These are phyloP conservation scores for Lachnellula suecica DNA, from an alignment of 2,329 filamentous ascomycete species.

Conservation along the genomic window DNA sequence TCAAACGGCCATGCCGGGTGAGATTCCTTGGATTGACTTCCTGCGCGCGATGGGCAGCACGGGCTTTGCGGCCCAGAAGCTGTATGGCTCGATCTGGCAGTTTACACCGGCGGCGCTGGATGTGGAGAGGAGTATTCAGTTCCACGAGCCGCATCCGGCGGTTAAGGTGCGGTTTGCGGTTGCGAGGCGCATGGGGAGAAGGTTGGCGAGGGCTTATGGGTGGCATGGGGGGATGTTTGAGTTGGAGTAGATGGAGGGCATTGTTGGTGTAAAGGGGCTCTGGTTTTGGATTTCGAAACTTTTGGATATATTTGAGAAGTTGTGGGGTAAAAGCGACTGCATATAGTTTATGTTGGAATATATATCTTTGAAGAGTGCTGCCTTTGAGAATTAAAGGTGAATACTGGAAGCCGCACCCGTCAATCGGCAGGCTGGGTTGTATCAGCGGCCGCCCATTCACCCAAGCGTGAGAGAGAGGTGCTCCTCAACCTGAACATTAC, in stretches of 20 bases:
- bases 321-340: too few relatives aligned
- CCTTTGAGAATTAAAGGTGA: too few relatives aligned
- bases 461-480: too few relatives aligned
- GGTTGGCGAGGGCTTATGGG: slow-evolving; percentile 48
- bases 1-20: slow-evolving; percentile 38
- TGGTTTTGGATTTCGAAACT: too few relatives aligned
- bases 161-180: slow-evolving; percentile 47
- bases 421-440: too few relatives aligned
- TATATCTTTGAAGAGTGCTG: too few relatives aligned
- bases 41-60: slow-evolving; percentile 47
- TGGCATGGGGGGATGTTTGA: slow-evolving; percentile 47
- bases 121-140: slow-evolving; percentile 50
- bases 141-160: slow-evolving; percentile 58
- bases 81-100: slow-evolving; percentile 60
- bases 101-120: slow-evolving; percentile 44
- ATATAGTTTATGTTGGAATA: too few relatives aligned
- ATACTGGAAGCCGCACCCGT: too few relatives aligned
- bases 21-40: slow-evolving; percentile 52
- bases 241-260: slow-evolving; percentile 4
- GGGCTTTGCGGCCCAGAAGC: slow-evolving; percentile 52
- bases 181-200: slow-evolving; percentile 46
- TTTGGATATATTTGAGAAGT: too few relatives aligned
- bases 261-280: too few relatives aligned
- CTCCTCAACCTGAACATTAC: too few relatives aligned
- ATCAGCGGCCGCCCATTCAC: too few relatives aligned